Conservation (phyloP, 148 eudicot genomes). For the Mesembryanthemum crystallinum region DNA sequence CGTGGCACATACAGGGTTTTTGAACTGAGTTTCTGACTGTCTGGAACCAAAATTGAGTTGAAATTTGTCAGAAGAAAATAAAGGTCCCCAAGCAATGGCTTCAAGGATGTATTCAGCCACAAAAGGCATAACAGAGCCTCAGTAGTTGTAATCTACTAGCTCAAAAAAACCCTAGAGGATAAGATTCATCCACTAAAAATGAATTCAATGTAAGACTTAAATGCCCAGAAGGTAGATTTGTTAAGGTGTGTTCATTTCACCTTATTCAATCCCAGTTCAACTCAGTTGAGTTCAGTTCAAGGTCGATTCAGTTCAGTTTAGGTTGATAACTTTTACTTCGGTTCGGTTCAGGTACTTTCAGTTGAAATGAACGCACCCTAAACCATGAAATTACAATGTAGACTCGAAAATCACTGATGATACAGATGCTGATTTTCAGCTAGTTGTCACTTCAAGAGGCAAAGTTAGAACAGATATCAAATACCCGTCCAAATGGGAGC, state of each 20-base stretch:
- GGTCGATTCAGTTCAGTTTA: too few relatives aligned
- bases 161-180: background rate
- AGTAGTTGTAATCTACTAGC: background rate
- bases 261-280: too few relatives aligned
- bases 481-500: background rate
- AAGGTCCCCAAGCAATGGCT: slow-evolving; percentile 2
- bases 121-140: background rate
- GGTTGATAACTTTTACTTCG: too few relatives aligned
- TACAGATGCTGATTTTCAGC: background rate
- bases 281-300: too few relatives aligned
- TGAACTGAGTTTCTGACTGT: slow-evolving; percentile 8
- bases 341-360: too few relatives aligned
- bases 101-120: background rate
- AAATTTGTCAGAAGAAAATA: background rate
- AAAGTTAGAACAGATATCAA: background rate
- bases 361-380: too few relatives aligned
- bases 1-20: slow-evolving; percentile 89
- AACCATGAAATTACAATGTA: background rate
- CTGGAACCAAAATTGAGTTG: slow-evolving; percentile 27
- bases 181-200: background rate
- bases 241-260: too few relatives aligned
- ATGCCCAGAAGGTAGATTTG: background rate
- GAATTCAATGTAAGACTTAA: background rate
- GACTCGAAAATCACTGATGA: background rate
- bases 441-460: background rate